These are phyloP conservation scores for Paraphysoderma sedebokerense DNA, from an alignment of 371 early-diverging fungal genomes.

Conservation along the genomic window DNA sequence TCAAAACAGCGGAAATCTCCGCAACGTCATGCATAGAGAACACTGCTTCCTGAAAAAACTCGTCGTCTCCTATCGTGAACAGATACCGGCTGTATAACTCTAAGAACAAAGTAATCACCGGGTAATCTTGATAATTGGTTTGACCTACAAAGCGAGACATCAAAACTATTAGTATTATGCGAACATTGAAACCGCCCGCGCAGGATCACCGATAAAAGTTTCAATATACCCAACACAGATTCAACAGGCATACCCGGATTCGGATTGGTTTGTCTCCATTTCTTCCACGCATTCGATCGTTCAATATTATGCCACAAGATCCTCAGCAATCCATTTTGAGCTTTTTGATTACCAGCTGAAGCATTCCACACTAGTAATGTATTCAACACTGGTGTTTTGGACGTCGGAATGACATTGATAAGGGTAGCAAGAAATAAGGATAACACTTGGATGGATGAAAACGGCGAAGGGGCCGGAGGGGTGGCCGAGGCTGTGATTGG, in stretches of 20 bases:
- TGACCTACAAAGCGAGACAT: conserved; percentile 6
- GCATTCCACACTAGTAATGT: conserved; percentile 8
- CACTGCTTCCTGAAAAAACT: conserved; percentile 39
- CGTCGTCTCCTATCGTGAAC: conserved; percentile 66
- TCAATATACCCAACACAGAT: neutral
- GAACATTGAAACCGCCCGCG: conserved; percentile 5
- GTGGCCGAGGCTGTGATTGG: neutral
- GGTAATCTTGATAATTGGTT: no score
- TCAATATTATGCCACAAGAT: neutral
- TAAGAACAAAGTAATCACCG: no score
- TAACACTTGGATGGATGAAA: neutral
- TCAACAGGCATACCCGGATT: neutral
- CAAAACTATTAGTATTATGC: conserved; percentile 2
- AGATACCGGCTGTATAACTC: conserved; percentile 54
- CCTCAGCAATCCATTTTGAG: conserved; percentile 4
- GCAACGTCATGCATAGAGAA: conserved; percentile 28
- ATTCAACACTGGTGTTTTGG: conserved; percentile 11
- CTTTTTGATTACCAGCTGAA: conserved; percentile 3
- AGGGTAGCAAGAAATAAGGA: conserved; percentile 1
- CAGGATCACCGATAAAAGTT: conserved; percentile 7
- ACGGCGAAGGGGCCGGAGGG: neutral
- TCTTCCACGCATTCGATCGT: neutral
- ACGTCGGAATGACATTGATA: conserved; percentile 7
- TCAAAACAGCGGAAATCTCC: conserved; percentile 28
- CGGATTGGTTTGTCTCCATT: neutral